Evolutionary conservation across 441 rosid species (phyloP), one percentile per base, ranked within the genome.

Genomic region (Geranium incanum): DNA sequence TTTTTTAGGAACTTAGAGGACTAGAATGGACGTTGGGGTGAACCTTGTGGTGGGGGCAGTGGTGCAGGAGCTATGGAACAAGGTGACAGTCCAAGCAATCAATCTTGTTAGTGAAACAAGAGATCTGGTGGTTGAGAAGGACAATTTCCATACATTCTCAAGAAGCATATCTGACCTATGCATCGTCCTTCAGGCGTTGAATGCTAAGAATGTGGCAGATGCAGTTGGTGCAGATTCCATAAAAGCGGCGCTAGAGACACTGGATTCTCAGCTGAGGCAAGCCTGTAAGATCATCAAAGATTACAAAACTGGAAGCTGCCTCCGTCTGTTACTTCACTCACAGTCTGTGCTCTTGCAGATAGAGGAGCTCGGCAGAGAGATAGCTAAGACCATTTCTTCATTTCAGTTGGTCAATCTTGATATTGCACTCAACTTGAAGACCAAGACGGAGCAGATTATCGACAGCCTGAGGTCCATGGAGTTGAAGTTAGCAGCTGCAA

Each of bases 381-480:
- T 85, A 11, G 84, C 88, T 21, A 59, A 36, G 2, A 81, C 85
- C 45, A 74, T 85, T 70, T 80, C 84, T 19, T 81, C 82, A 1
- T 77, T 83, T 74, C 82, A 78, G 76, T 70, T 83, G 71, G 74
- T 71, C 70, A 85, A 78, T 72, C 83, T 85, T 66, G 80, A 78
- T 59, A 72, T 80, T 37, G 68, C 83, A 19, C 64, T 77, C 66
- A 72, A 76, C 78, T 67, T 83, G 41, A 81, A 81, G 77, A 66
- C 70, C 67, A 79, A 73, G 82, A 68, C 70, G 0, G 15, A 68
- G 36, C 74, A 66, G 71, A 69, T 81, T 43, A 57, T 81, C 15
- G 33, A 72, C 62, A 63, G 70, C 57, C 74, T 83, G 63, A 67
- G 67, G 11, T 72, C 86, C 18, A 65, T 82, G 71, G 81, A 83